These are phyloP conservation scores for Arachnomyces sp. DNA, from an alignment of 2,329 filamentous ascomycete species.

Conservation along the genomic window DNA sequence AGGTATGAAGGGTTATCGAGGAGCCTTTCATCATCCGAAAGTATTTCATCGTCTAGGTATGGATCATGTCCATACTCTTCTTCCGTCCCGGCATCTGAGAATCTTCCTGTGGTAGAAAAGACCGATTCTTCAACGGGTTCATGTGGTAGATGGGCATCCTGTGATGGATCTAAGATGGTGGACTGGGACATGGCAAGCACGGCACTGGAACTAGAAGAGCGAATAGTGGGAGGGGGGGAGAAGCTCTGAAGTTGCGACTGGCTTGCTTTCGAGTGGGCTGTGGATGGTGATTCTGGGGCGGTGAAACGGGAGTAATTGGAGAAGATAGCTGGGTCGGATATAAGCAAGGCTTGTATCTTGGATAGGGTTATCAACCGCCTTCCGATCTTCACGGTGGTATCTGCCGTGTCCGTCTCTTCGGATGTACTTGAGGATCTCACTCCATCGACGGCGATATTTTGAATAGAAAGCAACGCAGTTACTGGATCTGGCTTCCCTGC, in stretches of 20 bases:
- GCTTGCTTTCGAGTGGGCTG: slow-evolving; percentile 26
- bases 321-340: slow-evolving; percentile 43
- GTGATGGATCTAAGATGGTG: slow-evolving; percentile 28
- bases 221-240: slow-evolving; percentile 17
- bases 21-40: slow-evolving; percentile 23
- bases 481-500: slow-evolving; percentile 30
- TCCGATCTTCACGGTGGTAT: slow-evolving; percentile 22
- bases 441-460: slow-evolving; percentile 27
- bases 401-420: slow-evolving; percentile 12
- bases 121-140: slow-evolving; percentile 18
- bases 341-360: slow-evolving; percentile 37
- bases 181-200: slow-evolving; percentile 29
- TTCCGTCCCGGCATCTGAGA: slow-evolving; percentile 36
- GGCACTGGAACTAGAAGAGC: slow-evolving; percentile 18
- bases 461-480: slow-evolving; percentile 27
- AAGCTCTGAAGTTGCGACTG: slow-evolving; percentile 18
- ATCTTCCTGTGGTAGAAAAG: slow-evolving; percentile 31
- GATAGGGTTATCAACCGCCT: slow-evolving; percentile 39
- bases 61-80: slow-evolving; percentile 19
- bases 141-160: slow-evolving; percentile 12
- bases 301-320: slow-evolving; percentile 35
- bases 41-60: slow-evolving; percentile 16
- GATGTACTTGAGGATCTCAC: slow-evolving; percentile 15
- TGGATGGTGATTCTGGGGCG: slow-evolving; percentile 24
- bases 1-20: slow-evolving; percentile 31